Percentiles rank a stretch among this genome's conserved stretches.
Evolutionary conservation across 208 protist species (phyloP).

Genomic region (Crithidia acanthocephali): DNA sequence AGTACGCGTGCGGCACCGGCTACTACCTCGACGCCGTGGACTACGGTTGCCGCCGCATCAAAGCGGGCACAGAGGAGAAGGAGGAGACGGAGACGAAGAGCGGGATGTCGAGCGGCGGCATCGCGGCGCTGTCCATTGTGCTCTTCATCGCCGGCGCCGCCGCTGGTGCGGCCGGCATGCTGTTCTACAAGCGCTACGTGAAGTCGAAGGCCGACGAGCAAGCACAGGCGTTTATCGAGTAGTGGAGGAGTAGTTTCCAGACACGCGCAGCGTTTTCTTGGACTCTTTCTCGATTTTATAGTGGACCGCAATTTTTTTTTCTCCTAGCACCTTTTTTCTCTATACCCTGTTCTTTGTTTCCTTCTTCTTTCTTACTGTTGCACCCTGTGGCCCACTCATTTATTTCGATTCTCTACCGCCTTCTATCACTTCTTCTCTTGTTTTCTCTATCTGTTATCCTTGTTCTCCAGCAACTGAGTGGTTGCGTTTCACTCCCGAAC

Average conservation of each 20-base stretch:
- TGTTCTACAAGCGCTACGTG: conserved; percentile 19
- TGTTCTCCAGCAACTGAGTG: too few relatives aligned
- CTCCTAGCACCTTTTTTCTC: neutral
- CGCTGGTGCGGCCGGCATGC: conserved; percentile 16
- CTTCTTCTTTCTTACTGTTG: neutral
- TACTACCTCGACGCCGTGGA: conserved; percentile 40
- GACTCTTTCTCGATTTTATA: too few relatives aligned
- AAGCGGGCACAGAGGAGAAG: neutral
- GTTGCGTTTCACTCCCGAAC: too few relatives aligned
- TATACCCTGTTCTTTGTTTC: neutral
- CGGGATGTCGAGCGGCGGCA: conserved; percentile 24
- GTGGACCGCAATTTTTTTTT: neutral
- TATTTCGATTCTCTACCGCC: too few relatives aligned
- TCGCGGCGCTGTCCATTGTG: conserved; percentile 23
- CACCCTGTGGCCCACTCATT: neutral
- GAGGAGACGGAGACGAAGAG: neutral
- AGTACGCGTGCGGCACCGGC: conserved; percentile 44
- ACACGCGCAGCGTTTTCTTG: too few relatives aligned
- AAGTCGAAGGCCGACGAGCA: conserved; percentile 9
- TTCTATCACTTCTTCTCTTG: too few relatives aligned
- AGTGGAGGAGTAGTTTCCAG: neutral
- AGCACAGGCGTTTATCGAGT: conserved; percentile 18
- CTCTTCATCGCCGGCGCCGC: conserved; percentile 29
- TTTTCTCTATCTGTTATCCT: too few relatives aligned
- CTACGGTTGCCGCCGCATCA: conserved; percentile 40